phyloP scores from a whole-genome alignment of 306 rosid genomes.

The Quercus rubra region DNA sequence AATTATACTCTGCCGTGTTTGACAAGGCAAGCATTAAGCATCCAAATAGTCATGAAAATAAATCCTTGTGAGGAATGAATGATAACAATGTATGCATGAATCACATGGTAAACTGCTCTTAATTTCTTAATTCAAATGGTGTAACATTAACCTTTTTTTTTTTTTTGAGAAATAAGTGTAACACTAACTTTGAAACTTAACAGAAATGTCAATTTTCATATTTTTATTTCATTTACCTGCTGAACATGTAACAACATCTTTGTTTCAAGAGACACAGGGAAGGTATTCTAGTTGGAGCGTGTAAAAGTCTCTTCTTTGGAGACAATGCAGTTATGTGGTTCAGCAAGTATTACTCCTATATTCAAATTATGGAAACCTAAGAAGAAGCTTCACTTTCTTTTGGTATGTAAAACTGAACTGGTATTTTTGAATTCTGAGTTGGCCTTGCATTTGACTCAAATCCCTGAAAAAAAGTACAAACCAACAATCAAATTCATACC shows the following conservation, averaged over 20 bases:
- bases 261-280: background rate
- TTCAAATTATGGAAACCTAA: background rate
- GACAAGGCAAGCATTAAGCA: no score
- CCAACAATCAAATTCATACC: background rate
- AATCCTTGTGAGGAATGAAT: no score
- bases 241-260: background rate
- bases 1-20: no score
- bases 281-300: no score
- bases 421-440: conserved; percentile 41
- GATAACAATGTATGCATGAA: no score
- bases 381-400: conserved; percentile 7
- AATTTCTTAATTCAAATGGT: no score
- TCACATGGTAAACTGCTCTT: no score
- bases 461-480: conserved; percentile 31
- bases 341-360: background rate
- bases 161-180: no score
- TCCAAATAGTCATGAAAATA: no score
- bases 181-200: background rate
- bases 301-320: background rate
- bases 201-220: background rate
- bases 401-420: conserved; percentile 38
- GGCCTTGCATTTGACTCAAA: conserved; percentile 67
- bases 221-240: background rate
- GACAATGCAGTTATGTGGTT: background rate
- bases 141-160: no score